A percentile compares a stretch with the other conserved stretches of the same genome.
Conservation (phyloP, 768 basidiomycete genomes). For the Epithele typhae region DNA sequence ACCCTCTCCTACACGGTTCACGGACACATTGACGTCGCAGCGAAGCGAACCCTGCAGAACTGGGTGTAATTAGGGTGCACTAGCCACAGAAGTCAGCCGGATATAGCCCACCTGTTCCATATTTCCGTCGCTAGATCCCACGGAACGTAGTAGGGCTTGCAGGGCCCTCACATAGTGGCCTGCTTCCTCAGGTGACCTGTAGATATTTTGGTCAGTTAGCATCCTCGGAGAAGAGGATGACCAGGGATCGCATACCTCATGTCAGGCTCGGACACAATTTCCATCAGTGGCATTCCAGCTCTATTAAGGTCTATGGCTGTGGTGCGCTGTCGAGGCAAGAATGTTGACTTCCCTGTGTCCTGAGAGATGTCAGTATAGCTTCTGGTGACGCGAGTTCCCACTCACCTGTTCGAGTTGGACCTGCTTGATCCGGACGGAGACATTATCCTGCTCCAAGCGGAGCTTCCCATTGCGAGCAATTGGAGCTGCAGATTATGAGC, state of each 20-base stretch:
- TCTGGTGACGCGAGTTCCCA: neutral
- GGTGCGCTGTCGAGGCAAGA: conserved; percentile 42
- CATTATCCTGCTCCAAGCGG: conserved; percentile 33
- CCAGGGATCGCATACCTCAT: conserved; percentile 50
- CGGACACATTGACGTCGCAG: conserved; percentile 94
- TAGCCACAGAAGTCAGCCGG: neutral
- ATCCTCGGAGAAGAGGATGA: neutral
- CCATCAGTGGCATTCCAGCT: conserved; percentile 86
- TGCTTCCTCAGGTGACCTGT: conserved; percentile 82
- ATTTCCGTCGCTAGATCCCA: conserved; percentile 90
- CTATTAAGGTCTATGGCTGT: conserved; percentile 85
- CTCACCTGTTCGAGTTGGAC: conserved; percentile 92
- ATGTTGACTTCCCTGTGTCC: conserved; percentile 90
- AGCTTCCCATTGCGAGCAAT: conserved; percentile 69
- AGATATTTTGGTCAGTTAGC: neutral
- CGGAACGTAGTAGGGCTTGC: conserved; percentile 73
- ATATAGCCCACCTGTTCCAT: conserved; percentile 87
- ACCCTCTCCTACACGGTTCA: conserved; percentile 59
- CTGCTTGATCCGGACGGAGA: conserved; percentile 80
- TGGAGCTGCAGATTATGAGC: conserved; percentile 52
- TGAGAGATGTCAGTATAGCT: conserved; percentile 28
- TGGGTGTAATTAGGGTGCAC: conserved; percentile 1
- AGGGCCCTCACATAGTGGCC: conserved; percentile 80
- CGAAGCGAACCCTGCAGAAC: conserved; percentile 77
- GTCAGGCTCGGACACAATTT: conserved; percentile 94